Evolutionary conservation across 2,329 filamentous ascomycete species (phyloP), one percentile per base, ranked within the genome.

Genomic region (Pezicula radicicola): DNA sequence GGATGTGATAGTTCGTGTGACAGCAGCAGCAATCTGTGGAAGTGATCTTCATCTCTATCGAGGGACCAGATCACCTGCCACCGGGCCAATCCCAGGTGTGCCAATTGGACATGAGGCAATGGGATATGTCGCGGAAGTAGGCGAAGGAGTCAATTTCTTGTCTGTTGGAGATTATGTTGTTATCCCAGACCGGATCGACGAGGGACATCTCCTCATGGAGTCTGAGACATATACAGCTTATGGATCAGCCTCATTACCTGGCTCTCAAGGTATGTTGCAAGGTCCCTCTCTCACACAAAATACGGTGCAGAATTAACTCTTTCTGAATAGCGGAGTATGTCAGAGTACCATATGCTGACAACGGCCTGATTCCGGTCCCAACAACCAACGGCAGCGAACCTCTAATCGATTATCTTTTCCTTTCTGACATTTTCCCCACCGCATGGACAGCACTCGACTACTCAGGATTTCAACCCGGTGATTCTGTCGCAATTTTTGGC

Each of bases 41-140:
- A 75, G 74, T 0, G 78, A 82, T 57, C 65, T 81, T 16, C 79
- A 83, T 59, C 80, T 81, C 53, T 55, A 70, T 7, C 65, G 67
- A 0, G 76, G 77, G 3, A 42, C 40, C 40, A 42, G 40, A 19
- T 12, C 40, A 4, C 40, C 40, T n/a, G 3, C 40, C 4, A 42
- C 6, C 39, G 40, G 40, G 40, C 40, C 12, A 67, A 68, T 1
- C 67, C 77, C 2, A 7, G 16, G 28, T 4, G 46, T 36, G 1
- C 66, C 30, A 16, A 66, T 81, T 0, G 77, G 78, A 37, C 76
- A 80, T 51, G 77, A 80, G 57, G 76, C 75, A 37, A 73, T 80
- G 1, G 77, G 76, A 5, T 58, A 74, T 0, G 65, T 81, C 15
- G 70, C 74, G 12, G 65, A 71, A 8, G 59, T 70, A 0, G 78